These are phyloP conservation scores for Solanum etuberosum DNA, from an alignment of 257 asterid species.

Conservation along the genomic window DNA sequence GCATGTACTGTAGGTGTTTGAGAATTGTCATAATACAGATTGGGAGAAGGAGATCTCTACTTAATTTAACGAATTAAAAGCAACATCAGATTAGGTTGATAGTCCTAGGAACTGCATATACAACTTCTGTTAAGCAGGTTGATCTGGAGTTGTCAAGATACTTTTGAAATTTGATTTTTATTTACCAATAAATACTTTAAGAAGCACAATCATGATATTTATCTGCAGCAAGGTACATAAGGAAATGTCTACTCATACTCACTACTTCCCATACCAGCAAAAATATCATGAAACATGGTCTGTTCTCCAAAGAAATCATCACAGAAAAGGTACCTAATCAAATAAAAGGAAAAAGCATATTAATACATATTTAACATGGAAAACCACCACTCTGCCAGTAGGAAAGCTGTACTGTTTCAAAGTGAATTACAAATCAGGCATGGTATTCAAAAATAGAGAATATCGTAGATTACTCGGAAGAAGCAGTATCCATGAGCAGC, in stretches of 20 bases:
- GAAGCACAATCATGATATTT: background rate
- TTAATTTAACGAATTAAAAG: background rate
- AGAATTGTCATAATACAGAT: background rate
- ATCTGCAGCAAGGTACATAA: background rate
- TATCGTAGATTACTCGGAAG: slow-evolving; percentile 64
- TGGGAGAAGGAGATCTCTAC: background rate
- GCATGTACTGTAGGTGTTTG: background rate
- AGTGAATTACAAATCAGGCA: background rate
- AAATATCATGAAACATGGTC: slow-evolving; percentile 77
- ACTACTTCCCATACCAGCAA: slow-evolving; percentile 54
- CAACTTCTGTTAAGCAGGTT: background rate
- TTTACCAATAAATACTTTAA: background rate
- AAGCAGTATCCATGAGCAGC: slow-evolving; percentile 97
- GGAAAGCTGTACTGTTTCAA: background rate
- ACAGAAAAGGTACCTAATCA: slow-evolving; percentile 85
- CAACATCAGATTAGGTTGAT: background rate
- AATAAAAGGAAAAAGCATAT: slow-evolving; percentile 12
- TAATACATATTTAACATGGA: background rate
- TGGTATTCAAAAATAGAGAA: background rate
- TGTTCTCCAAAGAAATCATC: slow-evolving; percentile 95
- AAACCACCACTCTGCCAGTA: background rate
- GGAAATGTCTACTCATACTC: background rate
- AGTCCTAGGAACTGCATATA: background rate
- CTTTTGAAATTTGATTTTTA: background rate
- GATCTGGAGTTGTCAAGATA: background rate